phyloP scores from a whole-genome alignment of 345 rosid genomes.

The Ceriops tagal region DNA sequence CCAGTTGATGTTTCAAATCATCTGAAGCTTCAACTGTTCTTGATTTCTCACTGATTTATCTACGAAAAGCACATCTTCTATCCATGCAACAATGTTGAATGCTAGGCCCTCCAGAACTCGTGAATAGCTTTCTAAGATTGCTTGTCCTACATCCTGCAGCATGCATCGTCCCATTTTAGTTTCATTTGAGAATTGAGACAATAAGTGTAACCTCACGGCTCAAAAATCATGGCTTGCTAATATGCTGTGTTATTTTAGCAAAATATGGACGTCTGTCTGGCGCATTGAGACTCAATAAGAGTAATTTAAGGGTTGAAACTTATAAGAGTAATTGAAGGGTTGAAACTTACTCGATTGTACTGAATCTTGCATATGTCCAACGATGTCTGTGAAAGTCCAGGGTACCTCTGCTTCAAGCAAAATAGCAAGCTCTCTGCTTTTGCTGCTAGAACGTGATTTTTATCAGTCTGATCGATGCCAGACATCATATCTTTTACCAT shows the following conservation, averaged over 20 bases:
- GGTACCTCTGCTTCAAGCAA: conserved; percentile 80
- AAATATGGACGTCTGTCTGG: not conserved
- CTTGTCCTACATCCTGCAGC: conserved; percentile 87
- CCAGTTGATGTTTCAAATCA: not conserved
- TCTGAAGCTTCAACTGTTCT: conserved; percentile 8
- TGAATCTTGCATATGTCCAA: conserved; percentile 95
- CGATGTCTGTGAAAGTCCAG: conserved; percentile 86
- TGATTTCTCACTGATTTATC: conserved; percentile 45
- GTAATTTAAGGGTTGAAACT: conserved; percentile 10
- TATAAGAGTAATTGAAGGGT: conserved; percentile 7
- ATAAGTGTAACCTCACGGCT: too few relatives aligned
- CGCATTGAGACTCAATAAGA: not conserved
- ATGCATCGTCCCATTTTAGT: not conserved
- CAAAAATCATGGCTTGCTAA: too few relatives aligned
- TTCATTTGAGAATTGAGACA: not conserved
- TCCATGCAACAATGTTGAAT: conserved; percentile 85
- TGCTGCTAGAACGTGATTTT: conserved; percentile 69
- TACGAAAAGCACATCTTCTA: conserved; percentile 77
- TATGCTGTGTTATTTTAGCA: not conserved
- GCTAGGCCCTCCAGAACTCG: conserved; percentile 89
- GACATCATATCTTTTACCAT: conserved; percentile 80
- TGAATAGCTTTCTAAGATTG: conserved; percentile 83
- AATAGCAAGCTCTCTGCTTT: conserved; percentile 79
- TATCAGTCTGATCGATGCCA: conserved; percentile 56
- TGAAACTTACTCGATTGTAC: conserved; percentile 53